These are phyloP conservation scores for Trichoderma virens DNA, from an alignment of 495 filamentous ascomycete genomes.

Conservation along the genomic window DNA sequence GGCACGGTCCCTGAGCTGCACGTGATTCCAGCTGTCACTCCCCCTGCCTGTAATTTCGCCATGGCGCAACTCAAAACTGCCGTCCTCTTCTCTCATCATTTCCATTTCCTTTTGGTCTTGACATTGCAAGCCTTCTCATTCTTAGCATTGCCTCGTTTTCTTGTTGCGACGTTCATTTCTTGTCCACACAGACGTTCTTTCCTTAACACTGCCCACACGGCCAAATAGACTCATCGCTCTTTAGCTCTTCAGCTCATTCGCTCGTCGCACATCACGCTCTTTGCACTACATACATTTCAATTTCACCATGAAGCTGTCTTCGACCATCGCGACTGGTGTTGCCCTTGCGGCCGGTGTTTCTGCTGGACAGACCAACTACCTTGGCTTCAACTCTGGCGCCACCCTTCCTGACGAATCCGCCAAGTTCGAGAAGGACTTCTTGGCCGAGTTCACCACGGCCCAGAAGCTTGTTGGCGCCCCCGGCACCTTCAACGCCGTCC, in stretches of 20 bases:
- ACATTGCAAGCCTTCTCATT: too few species aligned
- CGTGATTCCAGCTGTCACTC: not conserved
- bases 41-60: slow-evolving; percentile 3
- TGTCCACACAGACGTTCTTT: not conserved
- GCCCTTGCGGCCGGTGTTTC: slow-evolving; percentile 15
- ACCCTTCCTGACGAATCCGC: slow-evolving; percentile 28
- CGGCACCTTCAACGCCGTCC: slow-evolving; percentile 29
- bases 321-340: slow-evolving; percentile 9
- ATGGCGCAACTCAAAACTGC: slow-evolving; percentile 2
- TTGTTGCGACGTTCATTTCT: not conserved
- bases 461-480: slow-evolving; percentile 24
- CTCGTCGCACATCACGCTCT: not conserved
- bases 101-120: not conserved
- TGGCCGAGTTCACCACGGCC: slow-evolving; percentile 19
- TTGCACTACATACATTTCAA: not conserved
- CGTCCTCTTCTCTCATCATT: not conserved
- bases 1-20: not conserved
- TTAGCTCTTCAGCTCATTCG: not conserved
- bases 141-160: too few species aligned
- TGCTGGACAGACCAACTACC: slow-evolving; percentile 19
- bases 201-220: not conserved
- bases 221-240: slow-evolving; percentile 2
- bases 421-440: slow-evolving; percentile 18
- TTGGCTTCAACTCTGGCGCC: slow-evolving; percentile 33
- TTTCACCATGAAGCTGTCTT: slow-evolving; percentile 9